A percentile compares a stretch with the other conserved stretches of the same genome.
phyloP scores from a whole-genome alignment of 257 asterid species.

The Schizonepeta tenuifolia region DNA sequence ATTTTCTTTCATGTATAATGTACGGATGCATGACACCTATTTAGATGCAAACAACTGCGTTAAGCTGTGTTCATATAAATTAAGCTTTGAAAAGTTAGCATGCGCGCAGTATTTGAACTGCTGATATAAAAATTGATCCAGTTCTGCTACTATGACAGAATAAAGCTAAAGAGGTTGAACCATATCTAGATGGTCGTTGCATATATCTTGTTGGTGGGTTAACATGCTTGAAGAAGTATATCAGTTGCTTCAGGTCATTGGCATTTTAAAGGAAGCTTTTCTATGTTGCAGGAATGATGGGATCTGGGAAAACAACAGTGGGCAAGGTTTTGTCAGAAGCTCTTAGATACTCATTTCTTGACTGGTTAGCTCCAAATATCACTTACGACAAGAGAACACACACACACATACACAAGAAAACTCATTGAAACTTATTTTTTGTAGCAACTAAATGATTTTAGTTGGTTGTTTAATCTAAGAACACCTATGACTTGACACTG shows the following conservation, averaged over 20 bases:
- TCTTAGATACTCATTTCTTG: slow-evolving; percentile 80
- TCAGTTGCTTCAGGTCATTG: not conserved
- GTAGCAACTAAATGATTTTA: not conserved
- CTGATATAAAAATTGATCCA: slow-evolving; percentile 34
- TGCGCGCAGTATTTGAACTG: slow-evolving; percentile 13
- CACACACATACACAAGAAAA: not conserved
- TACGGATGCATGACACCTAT: not conserved
- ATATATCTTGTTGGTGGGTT: slow-evolving; percentile 89
- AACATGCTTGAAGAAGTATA: slow-evolving; percentile 14
- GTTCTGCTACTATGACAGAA: slow-evolving; percentile 54
- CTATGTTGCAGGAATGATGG: slow-evolving; percentile 84
- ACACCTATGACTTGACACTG: not conserved
- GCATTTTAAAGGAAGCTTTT: slow-evolving; percentile 11
- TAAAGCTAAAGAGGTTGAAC: slow-evolving; percentile 68
- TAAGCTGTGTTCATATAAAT: slow-evolving; percentile 3
- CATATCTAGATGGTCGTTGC: slow-evolving; percentile 72
- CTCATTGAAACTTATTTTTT: not conserved
- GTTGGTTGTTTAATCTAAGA: not conserved
- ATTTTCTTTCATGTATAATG: not conserved
- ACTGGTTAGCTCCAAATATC: slow-evolving; percentile 65
- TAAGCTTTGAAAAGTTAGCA: slow-evolving; percentile 15
- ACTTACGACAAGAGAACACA: slow-evolving; percentile 8
- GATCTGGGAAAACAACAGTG: slow-evolving; percentile 95
- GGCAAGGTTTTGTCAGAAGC: slow-evolving; percentile 82
- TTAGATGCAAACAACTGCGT: not conserved